Conservation (phyloP, 805 yeast genomes). For the Cephaloascus albidus region DNA sequence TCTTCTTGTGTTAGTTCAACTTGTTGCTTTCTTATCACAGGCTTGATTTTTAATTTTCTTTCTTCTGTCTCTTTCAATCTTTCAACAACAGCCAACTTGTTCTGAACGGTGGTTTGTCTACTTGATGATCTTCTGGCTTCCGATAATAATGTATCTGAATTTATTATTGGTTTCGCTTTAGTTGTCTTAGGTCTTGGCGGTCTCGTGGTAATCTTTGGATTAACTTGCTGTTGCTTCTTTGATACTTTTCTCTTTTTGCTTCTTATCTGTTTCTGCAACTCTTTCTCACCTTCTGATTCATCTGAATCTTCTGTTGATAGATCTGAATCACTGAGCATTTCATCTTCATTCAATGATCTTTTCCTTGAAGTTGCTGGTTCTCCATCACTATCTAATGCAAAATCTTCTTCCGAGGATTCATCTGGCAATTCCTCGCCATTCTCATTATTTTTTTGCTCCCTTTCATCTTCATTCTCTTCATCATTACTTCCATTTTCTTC, state of each 20-base stretch:
- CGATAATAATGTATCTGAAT: conserved; percentile 42
- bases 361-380: background rate
- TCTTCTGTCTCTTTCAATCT: conserved; percentile 62
- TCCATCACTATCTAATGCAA: conserved; percentile 1
- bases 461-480: conserved; percentile 30
- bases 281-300: conserved; percentile 65
- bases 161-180: conserved; percentile 18
- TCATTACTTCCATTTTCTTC: conserved; percentile 28
- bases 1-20: conserved; percentile 40
- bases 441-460: conserved; percentile 15
- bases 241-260: conserved; percentile 18
- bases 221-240: conserved; percentile 8
- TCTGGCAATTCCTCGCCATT: conserved; percentile 18
- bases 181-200: conserved; percentile 19
- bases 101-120: conserved; percentile 68
- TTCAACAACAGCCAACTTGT: conserved; percentile 67
- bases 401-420: conserved; percentile 15
- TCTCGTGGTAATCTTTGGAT: conserved; percentile 20
- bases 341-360: conserved; percentile 24
- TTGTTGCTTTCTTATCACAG: conserved; percentile 27
- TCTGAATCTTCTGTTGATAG: conserved; percentile 41
- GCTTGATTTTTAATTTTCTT: conserved; percentile 38
- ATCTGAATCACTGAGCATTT: conserved; percentile 48
- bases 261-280: conserved; percentile 37
- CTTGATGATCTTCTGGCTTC: conserved; percentile 62